Evolutionary conservation across 2,329 filamentous ascomycete genomes (phyloP).

Genomic region (Colletotrichum lindemuthianum): DNA sequence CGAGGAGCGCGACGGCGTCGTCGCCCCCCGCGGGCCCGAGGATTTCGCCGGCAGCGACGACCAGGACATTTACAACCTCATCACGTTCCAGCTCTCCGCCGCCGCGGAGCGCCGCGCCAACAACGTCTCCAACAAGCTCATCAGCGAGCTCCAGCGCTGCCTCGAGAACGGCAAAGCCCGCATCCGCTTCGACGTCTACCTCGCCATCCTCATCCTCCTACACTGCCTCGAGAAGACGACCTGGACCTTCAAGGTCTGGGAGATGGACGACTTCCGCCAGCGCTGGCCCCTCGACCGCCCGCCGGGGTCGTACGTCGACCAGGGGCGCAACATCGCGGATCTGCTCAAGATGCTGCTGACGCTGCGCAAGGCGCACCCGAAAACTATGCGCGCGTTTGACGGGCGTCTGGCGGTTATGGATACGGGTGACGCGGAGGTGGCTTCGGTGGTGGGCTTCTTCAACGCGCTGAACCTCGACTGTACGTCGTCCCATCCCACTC

Average conservation of each 20-base stretch:
- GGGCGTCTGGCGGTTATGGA: constrained; percentile 59
- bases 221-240: constrained; percentile 75
- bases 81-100: constrained; percentile 72
- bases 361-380: constrained; percentile 69
- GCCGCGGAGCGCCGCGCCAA: constrained; percentile 72
- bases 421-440: constrained; percentile 53
- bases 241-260: constrained; percentile 76
- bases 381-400: constrained; percentile 57
- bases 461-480: constrained; percentile 65
- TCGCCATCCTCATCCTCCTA: constrained; percentile 70
- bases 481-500: constrained; percentile 50
- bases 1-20: constrained; percentile 55
- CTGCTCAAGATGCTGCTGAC: constrained; percentile 69
- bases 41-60: constrained; percentile 60
- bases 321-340: constrained; percentile 68
- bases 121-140: constrained; percentile 64
- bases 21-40: constrained; percentile 58
- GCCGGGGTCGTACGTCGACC: constrained; percentile 65
- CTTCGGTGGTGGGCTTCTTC: constrained; percentile 60
- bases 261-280: constrained; percentile 67
- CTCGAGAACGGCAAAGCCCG: constrained; percentile 70
- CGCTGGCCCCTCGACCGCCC: constrained; percentile 70
- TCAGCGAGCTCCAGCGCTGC: constrained; percentile 69
- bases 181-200: constrained; percentile 69
- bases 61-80: constrained; percentile 67